Conservation (phyloP, 1,284 basidiomycete species). For the Coniferiporia weirii region DNA sequence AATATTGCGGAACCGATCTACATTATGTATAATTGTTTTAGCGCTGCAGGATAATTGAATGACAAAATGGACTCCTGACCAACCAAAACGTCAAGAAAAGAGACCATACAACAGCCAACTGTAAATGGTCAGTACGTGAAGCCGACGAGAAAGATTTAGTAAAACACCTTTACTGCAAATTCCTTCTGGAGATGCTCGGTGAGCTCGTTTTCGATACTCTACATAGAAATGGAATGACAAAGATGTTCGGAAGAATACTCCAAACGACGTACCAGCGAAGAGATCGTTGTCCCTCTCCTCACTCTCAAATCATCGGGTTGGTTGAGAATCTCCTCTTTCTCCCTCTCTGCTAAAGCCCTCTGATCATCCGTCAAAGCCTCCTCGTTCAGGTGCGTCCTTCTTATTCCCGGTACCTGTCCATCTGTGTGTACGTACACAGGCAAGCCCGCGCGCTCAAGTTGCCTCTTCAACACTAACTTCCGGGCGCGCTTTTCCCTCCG, state of each 20-base stretch:
- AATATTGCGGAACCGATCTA: conserved; percentile 56
- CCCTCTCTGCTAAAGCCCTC: conserved; percentile 10
- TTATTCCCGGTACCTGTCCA: conserved; percentile 6
- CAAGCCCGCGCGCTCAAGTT: conserved; percentile 19
- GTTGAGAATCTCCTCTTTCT: conserved; percentile 12
- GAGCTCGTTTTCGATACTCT: not conserved
- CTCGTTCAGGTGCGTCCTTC: conserved; percentile 20
- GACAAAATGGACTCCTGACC: conserved; percentile 28
- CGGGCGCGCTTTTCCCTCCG: conserved; percentile 15
- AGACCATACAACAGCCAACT: conserved; percentile 39
- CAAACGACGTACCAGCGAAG: not conserved
- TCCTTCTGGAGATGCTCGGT: conserved; percentile 29
- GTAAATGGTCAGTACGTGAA: not conserved
- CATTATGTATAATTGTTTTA: not conserved
- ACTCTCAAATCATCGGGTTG: not conserved
- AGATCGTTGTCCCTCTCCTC: not conserved
- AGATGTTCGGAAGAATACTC: no score
- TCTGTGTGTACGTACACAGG: conserved; percentile 19
- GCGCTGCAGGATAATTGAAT: not conserved
- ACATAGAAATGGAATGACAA: not conserved
- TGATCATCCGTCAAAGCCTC: conserved; percentile 19
- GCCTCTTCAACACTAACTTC: conserved; percentile 20
- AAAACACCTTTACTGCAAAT: conserved; percentile 40
- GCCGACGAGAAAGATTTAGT: not conserved
- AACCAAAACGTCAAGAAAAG: conserved; percentile 57